Evolutionary conservation across 108 stramenopile species (phyloP), one percentile per base, ranked within the genome.

Genomic region (Cyclotella choctawhatcheeana): DNA sequence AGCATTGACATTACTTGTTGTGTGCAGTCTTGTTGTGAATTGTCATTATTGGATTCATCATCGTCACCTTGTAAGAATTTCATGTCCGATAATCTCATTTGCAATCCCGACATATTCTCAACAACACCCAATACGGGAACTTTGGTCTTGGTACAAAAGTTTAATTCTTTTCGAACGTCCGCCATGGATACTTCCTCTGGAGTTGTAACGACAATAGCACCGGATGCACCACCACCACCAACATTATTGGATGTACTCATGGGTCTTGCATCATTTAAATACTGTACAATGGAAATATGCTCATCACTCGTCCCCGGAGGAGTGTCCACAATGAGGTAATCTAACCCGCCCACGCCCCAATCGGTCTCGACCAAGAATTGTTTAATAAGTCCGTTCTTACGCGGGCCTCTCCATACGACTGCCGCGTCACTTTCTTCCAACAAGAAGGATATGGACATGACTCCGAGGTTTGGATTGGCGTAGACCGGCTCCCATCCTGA

Each of bases 291-390:
- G 22, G 92, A 94, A 71, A 99, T 99, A 70, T 99, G 99, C 76
- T 99, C 99, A 76, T 99, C 99, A 61, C 90, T 93, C 17, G 99
- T 99, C 37, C 99, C 99, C 1, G 99, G 99, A 14, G 99, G 99
- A 21, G 98, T 99, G 82, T 99, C 99, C 25, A 99, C 84, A 60
- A 99, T 85, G 22, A 99, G 76, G 73, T 98, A 99, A 84, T 99
- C 99, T 53, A 99, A 82, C 13, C 96, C 97, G 29, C 86, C 89
- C 2, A 88, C 88, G 0, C 85, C 88, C 93, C 95, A 94, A 79
- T 88, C 88, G 0, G 95, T 92, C 58, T 97, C 89, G 6, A 97
- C 98, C 52, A 99, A 79, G 72, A 99, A 99, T 77, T 99, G 98
- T 82, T 97, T 96, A 81, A 99, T 99, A 21, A 99, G 85, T 13